These are phyloP conservation scores for Lentinus brumalis DNA, from an alignment of 768 basidiomycete genomes.

Conservation along the genomic window DNA sequence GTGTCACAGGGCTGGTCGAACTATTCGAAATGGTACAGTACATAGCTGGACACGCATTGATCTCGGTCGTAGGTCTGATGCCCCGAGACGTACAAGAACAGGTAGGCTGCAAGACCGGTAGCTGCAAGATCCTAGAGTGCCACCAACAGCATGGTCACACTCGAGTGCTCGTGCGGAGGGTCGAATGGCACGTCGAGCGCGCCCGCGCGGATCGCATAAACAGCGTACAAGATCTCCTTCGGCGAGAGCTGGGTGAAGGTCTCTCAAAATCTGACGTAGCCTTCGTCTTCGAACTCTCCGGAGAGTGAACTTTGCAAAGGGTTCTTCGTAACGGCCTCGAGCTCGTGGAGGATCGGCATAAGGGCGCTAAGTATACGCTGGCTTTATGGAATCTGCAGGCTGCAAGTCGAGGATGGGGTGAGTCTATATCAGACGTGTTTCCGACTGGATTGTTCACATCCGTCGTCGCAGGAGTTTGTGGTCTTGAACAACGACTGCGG, in stretches of 20 bases:
- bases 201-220: constrained; percentile 12
- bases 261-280: constrained; percentile 14
- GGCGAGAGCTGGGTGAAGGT: constrained; percentile 12
- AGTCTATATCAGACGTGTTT: background rate
- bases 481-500: background rate
- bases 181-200: constrained; percentile 1
- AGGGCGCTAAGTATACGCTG: constrained; percentile 2
- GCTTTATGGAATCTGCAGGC: background rate
- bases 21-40: too few relatives aligned
- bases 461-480: background rate
- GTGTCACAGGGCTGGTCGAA: too few relatives aligned
- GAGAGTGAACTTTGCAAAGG: constrained; percentile 1
- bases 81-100: background rate
- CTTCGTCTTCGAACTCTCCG: constrained; percentile 5
- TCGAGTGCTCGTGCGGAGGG: background rate
- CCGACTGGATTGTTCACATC: background rate
- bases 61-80: background rate
- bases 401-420: background rate
- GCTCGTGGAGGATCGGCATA: constrained; percentile 6
- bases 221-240: constrained; percentile 11
- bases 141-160: background rate
- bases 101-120: background rate
- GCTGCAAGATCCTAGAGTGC: constrained; percentile 1
- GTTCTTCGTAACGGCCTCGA: constrained; percentile 2
- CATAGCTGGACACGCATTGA: too few relatives aligned